Evolutionary conservation across 2,329 filamentous ascomycete genomes (phyloP), one percentile per base, ranked within the genome.

Genomic region (Penicillium sp.): DNA sequence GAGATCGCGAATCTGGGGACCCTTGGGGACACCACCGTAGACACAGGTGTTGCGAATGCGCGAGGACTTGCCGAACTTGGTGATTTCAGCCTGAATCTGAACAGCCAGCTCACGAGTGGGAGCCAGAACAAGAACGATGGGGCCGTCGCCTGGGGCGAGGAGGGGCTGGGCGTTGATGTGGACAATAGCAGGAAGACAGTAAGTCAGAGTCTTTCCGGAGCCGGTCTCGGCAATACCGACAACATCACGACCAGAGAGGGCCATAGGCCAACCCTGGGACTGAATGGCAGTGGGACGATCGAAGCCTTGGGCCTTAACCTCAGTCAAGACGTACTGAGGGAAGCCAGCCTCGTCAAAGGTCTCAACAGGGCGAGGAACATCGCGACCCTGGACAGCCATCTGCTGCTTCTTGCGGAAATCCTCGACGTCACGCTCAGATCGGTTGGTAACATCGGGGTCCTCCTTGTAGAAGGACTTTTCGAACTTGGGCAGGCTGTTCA

Each of bases 401-500:
- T 86, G 75, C 59, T 92, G 80, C 60, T 86, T 79, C 60, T 79
- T 80, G 62, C 92, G 85, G 75, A 95, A 98, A 39, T 81, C 84
- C 17, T 89, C 84, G 41, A 98, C 84, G 47, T 96, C 90, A 39
- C 78, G 77, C 28, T 77, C 65, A 9, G 86, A 80, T 59, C 92
- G 85, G 56, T 68, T 73, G 45, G 80, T 69, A 44, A 98, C 90
- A 43, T 79, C 79, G 20, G 82, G 76, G 62, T 92, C 82, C 70
- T 96, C 92, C 74, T 96, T 95, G 79, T 98, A 98, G 73, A 98
- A 98, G 6, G 85, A 89, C 72, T 98, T 98, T 66, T 98, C 92
- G 71, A 98, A 98, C 69, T 96, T 96, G 56, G 92, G 90, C 30
- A 98, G 62, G 5, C 81, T 66, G 59, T 66, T 73, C 37, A 92